Conservation (phyloP, 2,329 filamentous ascomycete genomes). For the Metarhizium robertsii region DNA sequence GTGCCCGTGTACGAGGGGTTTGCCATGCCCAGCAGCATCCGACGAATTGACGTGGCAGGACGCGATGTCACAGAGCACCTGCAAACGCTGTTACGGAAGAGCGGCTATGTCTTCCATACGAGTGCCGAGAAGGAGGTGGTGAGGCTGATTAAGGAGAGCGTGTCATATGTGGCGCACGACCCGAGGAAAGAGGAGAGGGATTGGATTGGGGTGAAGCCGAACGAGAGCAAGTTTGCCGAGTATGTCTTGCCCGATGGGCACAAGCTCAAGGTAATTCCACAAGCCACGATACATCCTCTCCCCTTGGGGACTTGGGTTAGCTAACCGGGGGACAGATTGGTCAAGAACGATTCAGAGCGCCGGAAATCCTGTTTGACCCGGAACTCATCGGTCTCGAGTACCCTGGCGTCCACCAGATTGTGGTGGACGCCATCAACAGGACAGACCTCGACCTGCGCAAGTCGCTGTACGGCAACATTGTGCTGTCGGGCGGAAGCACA, state of each 20-base stretch:
- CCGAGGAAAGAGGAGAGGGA: slow-evolving; percentile 95
- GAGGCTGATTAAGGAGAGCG: slow-evolving; percentile 89
- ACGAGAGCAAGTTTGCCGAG: slow-evolving; percentile 70
- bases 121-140: slow-evolving; percentile 99
- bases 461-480: slow-evolving; percentile 89
- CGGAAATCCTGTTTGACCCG: slow-evolving; percentile 95
- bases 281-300: background rate
- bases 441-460: slow-evolving; percentile 95
- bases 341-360: slow-evolving; percentile 86
- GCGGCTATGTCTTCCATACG: slow-evolving; percentile 90
- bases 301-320: slow-evolving; percentile 9
- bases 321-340: slow-evolving; percentile 52
- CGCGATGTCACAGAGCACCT: slow-evolving; percentile 94
- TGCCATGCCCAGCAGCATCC: slow-evolving; percentile 89
- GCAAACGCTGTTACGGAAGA: slow-evolving; percentile 83
- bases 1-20: slow-evolving; percentile 98
- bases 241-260: slow-evolving; percentile 89
- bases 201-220: slow-evolving; percentile 73
- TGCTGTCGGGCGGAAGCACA: slow-evolving; percentile 91
- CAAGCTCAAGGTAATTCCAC: slow-evolving; percentile 64
- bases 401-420: slow-evolving; percentile 93
- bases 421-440: slow-evolving; percentile 89
- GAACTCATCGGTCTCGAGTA: slow-evolving; percentile 97
- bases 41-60: slow-evolving; percentile 90
- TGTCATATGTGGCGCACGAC: slow-evolving; percentile 83